phyloP scores from a whole-genome alignment of 192 early-diverging fungal genomes.

The Coemansia sp. region DNA sequence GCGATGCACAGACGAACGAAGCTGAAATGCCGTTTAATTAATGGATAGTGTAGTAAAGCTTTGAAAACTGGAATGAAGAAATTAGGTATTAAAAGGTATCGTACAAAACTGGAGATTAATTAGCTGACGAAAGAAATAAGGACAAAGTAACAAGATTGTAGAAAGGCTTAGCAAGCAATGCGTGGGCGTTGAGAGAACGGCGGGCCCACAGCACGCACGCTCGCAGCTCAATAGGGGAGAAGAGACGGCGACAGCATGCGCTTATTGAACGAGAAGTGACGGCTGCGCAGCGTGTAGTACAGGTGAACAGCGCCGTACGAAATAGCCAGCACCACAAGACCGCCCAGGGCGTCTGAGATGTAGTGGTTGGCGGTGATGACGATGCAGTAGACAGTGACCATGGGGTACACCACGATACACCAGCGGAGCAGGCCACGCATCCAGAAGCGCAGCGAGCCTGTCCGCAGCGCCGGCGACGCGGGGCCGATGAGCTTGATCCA shows the following conservation, averaged over 20 bases:
- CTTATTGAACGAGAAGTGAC: conserved; percentile 18
- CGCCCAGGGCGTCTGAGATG: conserved; percentile 47
- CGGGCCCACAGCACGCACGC: too few species aligned
- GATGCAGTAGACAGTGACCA: conserved; percentile 55
- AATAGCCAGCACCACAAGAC: conserved; percentile 42
- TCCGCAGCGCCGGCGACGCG: conserved; percentile 13
- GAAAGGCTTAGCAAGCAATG: too few species aligned
- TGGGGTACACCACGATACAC: conserved; percentile 45
- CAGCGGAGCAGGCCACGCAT: conserved; percentile 47
- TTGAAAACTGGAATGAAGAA: neutral
- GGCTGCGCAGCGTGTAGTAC: conserved; percentile 36
- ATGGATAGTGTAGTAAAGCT: too few species aligned
- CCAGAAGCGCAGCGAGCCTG: conserved; percentile 34
- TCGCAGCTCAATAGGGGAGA: conserved; percentile 21
- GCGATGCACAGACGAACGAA: neutral
- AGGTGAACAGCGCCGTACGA: conserved; percentile 45
- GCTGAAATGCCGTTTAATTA: too few species aligned
- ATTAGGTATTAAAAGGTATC: conserved; percentile 1
- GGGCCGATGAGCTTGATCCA: conserved; percentile 54
- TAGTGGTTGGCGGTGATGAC: conserved; percentile 55
- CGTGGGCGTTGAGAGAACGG: too few species aligned
- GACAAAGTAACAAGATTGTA: neutral
- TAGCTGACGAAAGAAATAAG: neutral
- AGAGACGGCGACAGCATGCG: conserved; percentile 11
- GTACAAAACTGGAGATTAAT: neutral